A percentile compares a stretch with the other conserved stretches of the same genome.
phyloP scores from a whole-genome alignment of 1,284 basidiomycete genomes.

The Inonotus obliquus region DNA sequence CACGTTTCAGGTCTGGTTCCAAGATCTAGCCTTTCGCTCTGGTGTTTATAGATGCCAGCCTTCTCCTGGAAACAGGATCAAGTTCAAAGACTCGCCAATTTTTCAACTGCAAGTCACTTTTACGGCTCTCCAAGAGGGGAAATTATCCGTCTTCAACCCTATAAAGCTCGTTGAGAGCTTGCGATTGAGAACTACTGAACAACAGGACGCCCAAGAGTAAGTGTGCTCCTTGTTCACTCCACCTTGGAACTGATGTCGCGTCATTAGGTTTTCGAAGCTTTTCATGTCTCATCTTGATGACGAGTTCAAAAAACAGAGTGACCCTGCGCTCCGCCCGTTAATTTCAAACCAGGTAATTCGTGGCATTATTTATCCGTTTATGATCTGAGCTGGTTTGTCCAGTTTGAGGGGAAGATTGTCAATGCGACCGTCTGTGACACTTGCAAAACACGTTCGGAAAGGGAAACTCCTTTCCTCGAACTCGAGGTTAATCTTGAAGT shows the following conservation, averaged over 20 bases:
- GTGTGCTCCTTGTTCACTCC: conserved; percentile 24
- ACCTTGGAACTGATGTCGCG: neutral
- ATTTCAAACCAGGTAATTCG: conserved; percentile 62
- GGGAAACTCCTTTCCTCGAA: conserved; percentile 70
- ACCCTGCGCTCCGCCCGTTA: conserved; percentile 56
- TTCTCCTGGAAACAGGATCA: conserved; percentile 36
- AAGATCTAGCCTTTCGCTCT: conserved; percentile 58
- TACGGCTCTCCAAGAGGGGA: conserved; percentile 74
- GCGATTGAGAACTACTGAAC: conserved; percentile 71
- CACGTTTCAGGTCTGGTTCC: conserved; percentile 58
- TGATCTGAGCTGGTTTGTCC: conserved; percentile 6
- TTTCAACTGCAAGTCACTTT: conserved; percentile 76
- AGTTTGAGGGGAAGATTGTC: conserved; percentile 84
- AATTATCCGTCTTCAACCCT: conserved; percentile 73
- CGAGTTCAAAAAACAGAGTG: conserved; percentile 77
- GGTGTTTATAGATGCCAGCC: conserved; percentile 61
- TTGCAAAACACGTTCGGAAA: conserved; percentile 67
- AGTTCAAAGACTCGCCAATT: conserved; percentile 58
- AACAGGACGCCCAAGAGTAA: conserved; percentile 94
- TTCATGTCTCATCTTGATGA: conserved; percentile 84
- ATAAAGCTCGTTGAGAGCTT: conserved; percentile 78
- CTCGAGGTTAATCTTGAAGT: conserved; percentile 82
- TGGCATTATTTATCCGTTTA: neutral
- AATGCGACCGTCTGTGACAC: conserved; percentile 74
- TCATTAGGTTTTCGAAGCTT: conserved; percentile 80